Base-by-base conservation (phyloP, 73 alveolate species). In the Durusdinium trenchii region DNA sequence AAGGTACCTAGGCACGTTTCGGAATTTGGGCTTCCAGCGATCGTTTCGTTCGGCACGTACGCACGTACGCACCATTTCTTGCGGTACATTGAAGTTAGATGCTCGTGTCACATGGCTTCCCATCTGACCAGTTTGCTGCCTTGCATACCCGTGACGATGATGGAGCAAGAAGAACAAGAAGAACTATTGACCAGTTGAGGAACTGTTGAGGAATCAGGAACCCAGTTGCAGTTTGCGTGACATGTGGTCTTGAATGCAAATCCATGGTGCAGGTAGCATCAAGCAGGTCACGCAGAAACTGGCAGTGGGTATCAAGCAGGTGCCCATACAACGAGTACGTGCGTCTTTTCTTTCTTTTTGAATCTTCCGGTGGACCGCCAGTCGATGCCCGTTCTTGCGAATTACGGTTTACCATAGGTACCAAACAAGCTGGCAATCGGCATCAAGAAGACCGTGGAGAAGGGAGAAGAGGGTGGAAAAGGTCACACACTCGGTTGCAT, bases 401-500 rank as follows among this genome's bases (percentile, higher is more conserved):
- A 9, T 64, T 38, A 26, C 10, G 42, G 10, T 28, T 64, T 38
- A 28, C 12, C 38, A 23, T n/a, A 91, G 98, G 98, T 91, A 14
- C 98, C 98, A 2, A 67, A 75, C 57, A 91, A 91, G 89, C 45
- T 91, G 98, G 98, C 98, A 40, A 69, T 91, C 60, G 98, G 98
- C 98, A 76, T 91, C 98, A 91, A 91, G 78, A 54, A 79, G 38
- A 91, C 98, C 10, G 98, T 69, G 90, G 98, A 91, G 90, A 91
- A 91, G 98, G 98, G 98, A 73, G 98, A 91, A 78, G 98, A 91
- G 50, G 98, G 47, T 9, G 98, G 98, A 45, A 91, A 91, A 48
- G 71, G 98, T 54, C 45, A 45, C 90, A 57, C 57, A 54, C 98
- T 36, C 71, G n/a, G 78, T 67, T 45, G n/a, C n/a, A n/a, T n/a